Percentiles rank a stretch among this genome's conserved stretches.
These are phyloP conservation scores for Coemansia umbellata DNA, from an alignment of 192 early-diverging fungal species.

Conservation along the genomic window DNA sequence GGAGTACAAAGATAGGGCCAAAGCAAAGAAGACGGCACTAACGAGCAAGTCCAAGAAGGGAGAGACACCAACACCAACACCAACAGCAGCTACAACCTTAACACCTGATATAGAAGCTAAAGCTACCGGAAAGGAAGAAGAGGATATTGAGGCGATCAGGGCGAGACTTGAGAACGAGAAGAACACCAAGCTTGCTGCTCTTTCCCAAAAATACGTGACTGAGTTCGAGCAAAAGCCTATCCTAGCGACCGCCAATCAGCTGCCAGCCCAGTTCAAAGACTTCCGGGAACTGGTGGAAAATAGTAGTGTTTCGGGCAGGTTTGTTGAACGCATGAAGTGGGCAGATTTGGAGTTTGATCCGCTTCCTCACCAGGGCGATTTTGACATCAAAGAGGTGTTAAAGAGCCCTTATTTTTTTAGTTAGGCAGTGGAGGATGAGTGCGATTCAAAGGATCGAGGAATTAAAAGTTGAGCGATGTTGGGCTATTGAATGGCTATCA, in stretches of 20 bases:
- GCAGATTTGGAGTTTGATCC: conserved; percentile 64
- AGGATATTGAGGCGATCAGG: conserved; percentile 1
- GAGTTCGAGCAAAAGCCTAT: conserved; percentile 7
- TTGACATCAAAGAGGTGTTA: conserved; percentile 77
- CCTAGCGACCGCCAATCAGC: not conserved
- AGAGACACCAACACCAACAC: no score
- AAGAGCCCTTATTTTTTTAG: conserved; percentile 92
- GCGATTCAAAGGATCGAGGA: no score
- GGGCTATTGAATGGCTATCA: no score
- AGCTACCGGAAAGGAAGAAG: not conserved
- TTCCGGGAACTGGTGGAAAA: conserved; percentile 10
- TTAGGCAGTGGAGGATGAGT: no score
- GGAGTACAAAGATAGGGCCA: not conserved
- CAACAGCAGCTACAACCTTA: not conserved
- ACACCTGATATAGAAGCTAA: conserved; percentile 1
- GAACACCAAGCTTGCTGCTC: conserved; percentile 35
- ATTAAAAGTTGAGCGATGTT: no score
- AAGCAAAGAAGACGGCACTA: not conserved
- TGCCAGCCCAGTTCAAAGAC: not conserved
- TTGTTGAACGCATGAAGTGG: conserved; percentile 43
- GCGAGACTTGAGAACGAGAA: conserved; percentile 26
- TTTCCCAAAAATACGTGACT: conserved; percentile 13
- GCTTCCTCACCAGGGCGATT: conserved; percentile 77
- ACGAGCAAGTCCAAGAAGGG: not conserved
- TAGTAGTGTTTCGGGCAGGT: conserved; percentile 13